These are phyloP conservation scores for Xylaria sp. DNA, from an alignment of 2,329 filamentous ascomycete genomes.

Conservation along the genomic window DNA sequence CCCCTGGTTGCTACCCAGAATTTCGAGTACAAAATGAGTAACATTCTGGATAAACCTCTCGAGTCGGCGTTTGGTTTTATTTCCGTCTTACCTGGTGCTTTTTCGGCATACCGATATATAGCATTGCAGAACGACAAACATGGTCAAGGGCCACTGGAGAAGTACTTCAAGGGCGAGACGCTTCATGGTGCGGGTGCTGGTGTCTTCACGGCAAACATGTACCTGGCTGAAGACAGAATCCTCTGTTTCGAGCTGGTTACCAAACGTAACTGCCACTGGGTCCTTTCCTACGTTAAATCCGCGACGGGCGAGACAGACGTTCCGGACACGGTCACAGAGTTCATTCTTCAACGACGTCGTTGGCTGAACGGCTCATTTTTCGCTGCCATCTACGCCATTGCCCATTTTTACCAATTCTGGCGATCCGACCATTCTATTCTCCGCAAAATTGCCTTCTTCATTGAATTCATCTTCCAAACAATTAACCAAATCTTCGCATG, in stretches of 20 bases:
- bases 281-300: constrained; percentile 97
- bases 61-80: constrained; percentile 99
- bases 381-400: constrained; percentile 92
- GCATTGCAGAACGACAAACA: constrained; percentile 96
- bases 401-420: constrained; percentile 96
- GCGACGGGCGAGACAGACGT: constrained; percentile 97
- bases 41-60: constrained; percentile 96
- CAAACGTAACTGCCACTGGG: constrained; percentile 97
- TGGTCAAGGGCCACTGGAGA: constrained; percentile 91
- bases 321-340: constrained; percentile 90
- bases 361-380: constrained; percentile 99
- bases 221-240: constrained; percentile 88
- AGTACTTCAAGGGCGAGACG: constrained; percentile 99
- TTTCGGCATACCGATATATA: constrained; percentile 95
- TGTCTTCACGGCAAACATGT: constrained; percentile 98
- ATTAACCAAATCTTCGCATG: constrained; percentile 98
- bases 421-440: constrained; percentile 88
- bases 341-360: constrained; percentile 93
- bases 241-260: constrained; percentile 98
- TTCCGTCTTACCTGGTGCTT: constrained; percentile 91
- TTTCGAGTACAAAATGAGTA: constrained; percentile 99
- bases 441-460: constrained; percentile 87
- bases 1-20: constrained; percentile 97
- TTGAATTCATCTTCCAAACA: constrained; percentile 95
- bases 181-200: constrained; percentile 95